A percentile compares a stretch with the other conserved stretches of the same genome.
Conservation (phyloP, 1,284 basidiomycete species). For the Ustilago hordei region DNA sequence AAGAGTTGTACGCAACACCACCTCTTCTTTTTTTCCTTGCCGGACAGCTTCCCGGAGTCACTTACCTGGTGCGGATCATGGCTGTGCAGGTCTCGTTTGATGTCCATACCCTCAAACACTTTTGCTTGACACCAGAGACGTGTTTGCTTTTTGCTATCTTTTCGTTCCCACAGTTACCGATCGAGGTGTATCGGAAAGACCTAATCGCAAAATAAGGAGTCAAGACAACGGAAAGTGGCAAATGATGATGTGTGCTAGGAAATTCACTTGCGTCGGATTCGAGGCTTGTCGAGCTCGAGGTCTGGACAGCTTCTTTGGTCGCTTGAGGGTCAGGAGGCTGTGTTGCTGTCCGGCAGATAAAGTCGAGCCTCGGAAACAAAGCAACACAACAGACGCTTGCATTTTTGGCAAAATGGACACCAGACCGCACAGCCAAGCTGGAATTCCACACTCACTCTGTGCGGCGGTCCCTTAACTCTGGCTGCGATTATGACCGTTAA, state of each 20-base stretch:
- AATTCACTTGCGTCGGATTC: neutral
- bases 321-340: constrained; percentile 9
- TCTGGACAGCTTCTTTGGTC: neutral
- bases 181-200: neutral
- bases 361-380: neutral
- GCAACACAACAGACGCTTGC: constrained; percentile 6
- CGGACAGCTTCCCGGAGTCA: constrained; percentile 18
- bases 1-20: neutral
- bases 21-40: constrained; percentile 2
- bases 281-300: neutral
- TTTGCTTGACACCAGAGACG: neutral
- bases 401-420: constrained; percentile 22
- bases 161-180: neutral
- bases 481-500: constrained; percentile 9
- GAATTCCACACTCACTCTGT: neutral
- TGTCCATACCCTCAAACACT: neutral
- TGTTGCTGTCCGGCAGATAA: constrained; percentile 9
- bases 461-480: neutral
- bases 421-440: constrained; percentile 34
- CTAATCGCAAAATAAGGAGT: neutral
- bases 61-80: neutral
- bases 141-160: neutral
- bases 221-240: neutral
- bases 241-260: neutral
- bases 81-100: neutral